phyloP scores from a whole-genome alignment of 2,329 filamentous ascomycete species.

The Elsinoe australis region DNA sequence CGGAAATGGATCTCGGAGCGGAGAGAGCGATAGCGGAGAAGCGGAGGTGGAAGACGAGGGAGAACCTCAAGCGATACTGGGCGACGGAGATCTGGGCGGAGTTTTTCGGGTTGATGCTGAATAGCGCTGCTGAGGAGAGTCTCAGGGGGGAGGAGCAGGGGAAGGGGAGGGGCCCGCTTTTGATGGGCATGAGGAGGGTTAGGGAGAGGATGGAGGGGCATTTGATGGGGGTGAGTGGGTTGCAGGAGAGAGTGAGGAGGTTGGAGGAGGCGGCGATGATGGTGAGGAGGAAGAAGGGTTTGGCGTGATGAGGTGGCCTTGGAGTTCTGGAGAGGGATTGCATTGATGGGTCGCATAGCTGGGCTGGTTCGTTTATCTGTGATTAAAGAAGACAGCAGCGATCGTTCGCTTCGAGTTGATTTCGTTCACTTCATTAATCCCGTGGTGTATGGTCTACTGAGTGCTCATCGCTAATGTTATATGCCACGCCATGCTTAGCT shows the following conservation, averaged over 20 bases:
- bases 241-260: constrained; percentile 50
- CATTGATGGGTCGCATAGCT: constrained; percentile 2
- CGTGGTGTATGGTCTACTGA: neutral
- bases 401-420: neutral
- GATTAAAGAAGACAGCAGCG: too few species aligned
- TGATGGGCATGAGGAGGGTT: constrained; percentile 59
- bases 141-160: constrained; percentile 56
- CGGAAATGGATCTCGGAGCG: too few species aligned
- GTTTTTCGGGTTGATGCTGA: constrained; percentile 77
- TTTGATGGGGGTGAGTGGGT: constrained; percentile 63
- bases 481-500: neutral
- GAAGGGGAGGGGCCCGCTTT: constrained; percentile 67
- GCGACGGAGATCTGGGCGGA: constrained; percentile 83
- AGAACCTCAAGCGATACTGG: constrained; percentile 90
- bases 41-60: constrained; percentile 70
- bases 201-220: constrained; percentile 77
- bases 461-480: neutral
- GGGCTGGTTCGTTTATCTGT: too few species aligned
- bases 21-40: constrained; percentile 2
- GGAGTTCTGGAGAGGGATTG: neutral
- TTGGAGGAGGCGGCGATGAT: constrained; percentile 59
- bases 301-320: neutral
- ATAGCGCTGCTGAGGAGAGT: constrained; percentile 56
- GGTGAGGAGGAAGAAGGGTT: constrained; percentile 24
- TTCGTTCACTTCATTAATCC: constrained; percentile 7